A percentile compares a stretch with the other conserved stretches of the same genome.
Conservation (phyloP, 2,329 filamentous ascomycete species). For the Aureobasidium sp. region DNA sequence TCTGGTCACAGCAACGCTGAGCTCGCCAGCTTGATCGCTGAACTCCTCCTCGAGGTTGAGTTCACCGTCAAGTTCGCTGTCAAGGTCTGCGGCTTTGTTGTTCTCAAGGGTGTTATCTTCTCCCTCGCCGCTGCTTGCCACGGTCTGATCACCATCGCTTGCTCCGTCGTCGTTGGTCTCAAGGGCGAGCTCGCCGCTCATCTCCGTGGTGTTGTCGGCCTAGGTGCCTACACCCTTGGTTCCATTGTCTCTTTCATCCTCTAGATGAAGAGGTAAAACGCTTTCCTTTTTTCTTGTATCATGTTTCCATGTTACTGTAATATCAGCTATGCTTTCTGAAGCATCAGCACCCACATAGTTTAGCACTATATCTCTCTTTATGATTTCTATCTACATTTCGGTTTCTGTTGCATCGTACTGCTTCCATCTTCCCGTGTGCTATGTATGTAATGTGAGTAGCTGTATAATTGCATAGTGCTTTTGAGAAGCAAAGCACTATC, state of each 20-base stretch:
- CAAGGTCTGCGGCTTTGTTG: slow-evolving; percentile 2
- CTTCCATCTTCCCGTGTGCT: neutral
- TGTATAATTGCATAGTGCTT: too few species aligned
- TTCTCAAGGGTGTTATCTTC: neutral
- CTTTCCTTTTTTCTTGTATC: neutral
- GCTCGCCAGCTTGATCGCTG: neutral
- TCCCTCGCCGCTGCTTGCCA: slow-evolving; percentile 1
- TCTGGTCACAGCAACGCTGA: slow-evolving; percentile 3
- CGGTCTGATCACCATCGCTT: slow-evolving; percentile 6
- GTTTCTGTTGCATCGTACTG: neutral
- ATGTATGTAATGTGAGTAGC: too few species aligned
- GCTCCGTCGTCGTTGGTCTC: slow-evolving; percentile 4
- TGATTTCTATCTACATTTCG: neutral
- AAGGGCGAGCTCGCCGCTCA: neutral
- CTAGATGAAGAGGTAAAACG: neutral
- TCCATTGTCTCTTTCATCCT: neutral
- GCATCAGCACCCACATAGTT: slow-evolving; percentile 1
- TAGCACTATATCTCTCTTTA: slow-evolving; percentile 5
- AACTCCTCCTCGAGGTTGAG: slow-evolving; percentile 3
- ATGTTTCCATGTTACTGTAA: neutral
- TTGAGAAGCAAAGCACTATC: too few species aligned
- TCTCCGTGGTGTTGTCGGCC: neutral
- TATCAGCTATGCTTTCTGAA: neutral
- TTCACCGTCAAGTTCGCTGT: slow-evolving; percentile 12
- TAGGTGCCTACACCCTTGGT: neutral